A percentile compares a stretch with the other conserved stretches of the same genome.
Conservation (phyloP, 2,329 filamentous ascomycete genomes). For the Diplodia intermedia region DNA sequence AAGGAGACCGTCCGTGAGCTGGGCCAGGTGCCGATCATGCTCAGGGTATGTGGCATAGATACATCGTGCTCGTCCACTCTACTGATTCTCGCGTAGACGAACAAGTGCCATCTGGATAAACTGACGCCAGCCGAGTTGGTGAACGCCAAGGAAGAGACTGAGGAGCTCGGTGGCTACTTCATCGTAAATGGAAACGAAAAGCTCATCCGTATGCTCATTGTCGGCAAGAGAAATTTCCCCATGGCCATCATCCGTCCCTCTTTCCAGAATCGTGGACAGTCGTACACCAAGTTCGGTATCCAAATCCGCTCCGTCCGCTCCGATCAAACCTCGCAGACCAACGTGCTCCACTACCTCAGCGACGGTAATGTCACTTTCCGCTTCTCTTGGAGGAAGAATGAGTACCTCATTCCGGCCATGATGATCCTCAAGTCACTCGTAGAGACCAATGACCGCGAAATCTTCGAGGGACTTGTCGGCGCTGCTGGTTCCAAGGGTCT, state of each 20-base stretch:
- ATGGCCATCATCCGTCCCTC: constrained; percentile 92
- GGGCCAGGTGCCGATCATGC: constrained; percentile 90
- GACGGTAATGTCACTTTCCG: constrained; percentile 97
- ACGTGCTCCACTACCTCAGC: constrained; percentile 92
- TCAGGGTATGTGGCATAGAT: constrained; percentile 68
- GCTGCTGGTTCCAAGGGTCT: constrained; percentile 76
- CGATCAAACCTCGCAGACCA: constrained; percentile 98
- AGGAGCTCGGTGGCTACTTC: constrained; percentile 96
- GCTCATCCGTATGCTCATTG: constrained; percentile 88
- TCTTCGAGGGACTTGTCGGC: constrained; percentile 92
- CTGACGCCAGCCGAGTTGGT: constrained; percentile 84
- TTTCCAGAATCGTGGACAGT: constrained; percentile 83
- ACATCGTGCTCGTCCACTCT: neutral
- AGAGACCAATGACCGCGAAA: constrained; percentile 95
- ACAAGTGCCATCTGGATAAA: constrained; percentile 86
- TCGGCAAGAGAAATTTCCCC: constrained; percentile 91
- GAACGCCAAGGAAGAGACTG: constrained; percentile 88
- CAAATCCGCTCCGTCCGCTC: constrained; percentile 90
- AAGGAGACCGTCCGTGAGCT: constrained; percentile 83
- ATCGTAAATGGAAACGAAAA: constrained; percentile 98
- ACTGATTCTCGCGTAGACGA: constrained; percentile 66
- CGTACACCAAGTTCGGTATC: constrained; percentile 89
- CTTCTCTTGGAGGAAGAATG: constrained; percentile 97
- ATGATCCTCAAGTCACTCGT: constrained; percentile 96
- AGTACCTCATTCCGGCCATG: constrained; percentile 93